Percentiles rank a stretch among this genome's conserved stretches.
phyloP scores from a whole-genome alignment of 306 rosid genomes.

The Cucumis sativus region Cucumber_9930_V3 NC_026660.2:12470001-12470500 shows the following conservation, averaged over 20 bases:
- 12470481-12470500: conserved; percentile 70
- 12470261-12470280: conserved; percentile 40
- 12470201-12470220: conserved; percentile 47
- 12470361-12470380: conserved; percentile 69
- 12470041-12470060: conserved; percentile 94
- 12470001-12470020: background rate
- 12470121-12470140: conserved; percentile 47
- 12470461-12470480: conserved; percentile 37
- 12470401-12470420: conserved; percentile 52
- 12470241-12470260: conserved; percentile 85
- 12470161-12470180: conserved; percentile 49
- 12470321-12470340: conserved; percentile 89
- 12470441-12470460: conserved; percentile 15
- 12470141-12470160: conserved; percentile 39
- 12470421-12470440: conserved; percentile 36
- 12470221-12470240: conserved; percentile 33
- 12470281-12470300: conserved; percentile 67
- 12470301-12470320: conserved; percentile 75
- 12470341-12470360: conserved; percentile 70
- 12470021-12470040: conserved; percentile 7
- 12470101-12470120: conserved; percentile 79
- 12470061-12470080: conserved; percentile 70
- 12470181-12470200: conserved; percentile 68
- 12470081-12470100: conserved; percentile 82
- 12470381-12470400: conserved; percentile 92